These are phyloP conservation scores for Rhodotorula graminis DNA, from an alignment of 768 basidiomycete genomes.

Conservation along the genomic window DNA sequence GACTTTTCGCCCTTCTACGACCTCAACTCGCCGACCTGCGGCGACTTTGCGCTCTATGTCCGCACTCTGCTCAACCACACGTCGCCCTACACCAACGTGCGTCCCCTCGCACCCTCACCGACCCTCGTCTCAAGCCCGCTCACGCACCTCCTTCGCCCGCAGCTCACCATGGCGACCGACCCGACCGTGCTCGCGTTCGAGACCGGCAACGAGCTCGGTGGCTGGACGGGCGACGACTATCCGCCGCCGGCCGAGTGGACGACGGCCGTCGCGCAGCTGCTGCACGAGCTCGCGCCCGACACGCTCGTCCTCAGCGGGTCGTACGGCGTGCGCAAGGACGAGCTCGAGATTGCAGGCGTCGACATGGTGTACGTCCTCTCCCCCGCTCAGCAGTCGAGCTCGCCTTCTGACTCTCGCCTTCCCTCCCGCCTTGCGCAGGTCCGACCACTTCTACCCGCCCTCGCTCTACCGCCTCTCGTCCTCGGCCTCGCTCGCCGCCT, in stretches of 20 bases:
- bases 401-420: too few species aligned
- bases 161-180: conserved; percentile 36
- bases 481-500: conserved; percentile 20
- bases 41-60: conserved; percentile 37
- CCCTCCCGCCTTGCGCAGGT: conserved; percentile 13
- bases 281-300: conserved; percentile 40
- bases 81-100: conserved; percentile 37
- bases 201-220: conserved; percentile 42
- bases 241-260: conserved; percentile 40
- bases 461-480: conserved; percentile 27
- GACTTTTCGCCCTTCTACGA: conserved; percentile 40
- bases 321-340: conserved; percentile 37
- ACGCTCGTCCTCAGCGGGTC: conserved; percentile 40
- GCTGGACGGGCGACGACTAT: conserved; percentile 6
- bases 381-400: too few species aligned
- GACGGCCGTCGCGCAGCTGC: conserved; percentile 23
- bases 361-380: conserved; percentile 34
- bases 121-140: not conserved
- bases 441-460: conserved; percentile 42
- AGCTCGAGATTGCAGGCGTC: conserved; percentile 17
- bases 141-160: not conserved
- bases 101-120: not conserved
- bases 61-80: conserved; percentile 28
- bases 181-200: conserved; percentile 42
- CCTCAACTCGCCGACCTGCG: conserved; percentile 15